phyloP scores from a whole-genome alignment of 192 early-diverging fungal species.

The Rhizophagus prolifer region DNA sequence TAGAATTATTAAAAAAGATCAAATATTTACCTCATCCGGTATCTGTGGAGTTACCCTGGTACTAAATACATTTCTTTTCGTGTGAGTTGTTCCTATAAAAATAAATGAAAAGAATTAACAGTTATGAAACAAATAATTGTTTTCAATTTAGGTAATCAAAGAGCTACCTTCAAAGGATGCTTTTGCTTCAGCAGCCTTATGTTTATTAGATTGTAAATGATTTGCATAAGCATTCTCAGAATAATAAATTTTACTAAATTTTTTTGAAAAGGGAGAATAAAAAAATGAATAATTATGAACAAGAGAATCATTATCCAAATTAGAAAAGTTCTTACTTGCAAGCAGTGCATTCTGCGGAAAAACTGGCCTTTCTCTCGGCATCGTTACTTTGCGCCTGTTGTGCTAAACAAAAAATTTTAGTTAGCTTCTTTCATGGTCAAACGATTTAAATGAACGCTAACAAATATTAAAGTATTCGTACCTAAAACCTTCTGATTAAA shows the following conservation, averaged over 20 bases:
- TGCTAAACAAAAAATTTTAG: conserved; percentile 28
- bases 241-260: conserved; percentile 65
- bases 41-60: not conserved
- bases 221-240: conserved; percentile 86
- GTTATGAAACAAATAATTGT: not conserved
- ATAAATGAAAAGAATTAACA: not conserved
- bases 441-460: not conserved
- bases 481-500: conserved; percentile 75
- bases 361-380: conserved; percentile 38
- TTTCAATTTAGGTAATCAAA: not conserved
- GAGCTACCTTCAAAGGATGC: conserved; percentile 9
- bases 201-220: conserved; percentile 93
- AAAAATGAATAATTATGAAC: not conserved
- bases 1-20: not conserved
- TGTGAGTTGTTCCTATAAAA: not conserved
- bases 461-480: conserved; percentile 10
- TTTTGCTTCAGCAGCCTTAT: conserved; percentile 76
- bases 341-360: conserved; percentile 25
- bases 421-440: not conserved
- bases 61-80: not conserved
- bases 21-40: not conserved
- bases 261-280: conserved; percentile 28
- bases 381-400: conserved; percentile 56
- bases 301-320: not conserved
- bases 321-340: conserved; percentile 38